These are phyloP conservation scores for Acanthamoeba royreba DNA, from an alignment of 208 protist species.

Conservation along the genomic window DNA sequence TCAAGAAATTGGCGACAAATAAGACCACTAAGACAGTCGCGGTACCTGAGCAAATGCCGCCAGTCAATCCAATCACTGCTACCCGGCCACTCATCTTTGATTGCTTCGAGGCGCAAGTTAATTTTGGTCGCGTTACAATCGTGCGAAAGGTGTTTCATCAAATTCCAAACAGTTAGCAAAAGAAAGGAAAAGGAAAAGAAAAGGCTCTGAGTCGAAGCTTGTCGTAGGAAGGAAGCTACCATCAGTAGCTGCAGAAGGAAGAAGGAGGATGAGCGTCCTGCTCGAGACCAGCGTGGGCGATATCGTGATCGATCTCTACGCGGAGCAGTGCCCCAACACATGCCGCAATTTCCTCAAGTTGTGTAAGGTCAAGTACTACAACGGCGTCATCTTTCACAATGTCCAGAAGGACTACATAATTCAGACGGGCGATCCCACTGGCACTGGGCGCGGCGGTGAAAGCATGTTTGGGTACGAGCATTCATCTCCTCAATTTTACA, in stretches of 20 bases:
- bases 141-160: too few relatives aligned
- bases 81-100: neutral
- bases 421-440: slow-evolving; percentile 85
- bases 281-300: slow-evolving; percentile 89
- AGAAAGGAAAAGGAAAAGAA: neutral
- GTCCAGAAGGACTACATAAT: slow-evolving; percentile 84
- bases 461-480: slow-evolving; percentile 72
- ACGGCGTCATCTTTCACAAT: slow-evolving; percentile 84
- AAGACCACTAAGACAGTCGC: neutral
- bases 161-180: too few relatives aligned
- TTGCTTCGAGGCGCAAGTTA: too few relatives aligned
- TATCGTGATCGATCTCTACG: slow-evolving; percentile 87
- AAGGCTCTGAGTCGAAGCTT: neutral
- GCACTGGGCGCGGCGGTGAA: slow-evolving; percentile 78
- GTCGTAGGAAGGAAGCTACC: neutral
- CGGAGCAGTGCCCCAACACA: slow-evolving; percentile 80
- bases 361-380: slow-evolving; percentile 95
- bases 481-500: neutral
- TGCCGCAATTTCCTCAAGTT: slow-evolving; percentile 91
- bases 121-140: too few relatives aligned
- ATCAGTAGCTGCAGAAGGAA: too few relatives aligned
- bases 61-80: neutral
- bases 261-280: slow-evolving; percentile 83
- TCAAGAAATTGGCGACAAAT: neutral
- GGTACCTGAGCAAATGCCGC: neutral